A percentile compares a stretch with the other conserved stretches of the same genome.
Conservation (phyloP, 1,139 yeast genomes). For the Blastobotrys proliferans region DNA sequence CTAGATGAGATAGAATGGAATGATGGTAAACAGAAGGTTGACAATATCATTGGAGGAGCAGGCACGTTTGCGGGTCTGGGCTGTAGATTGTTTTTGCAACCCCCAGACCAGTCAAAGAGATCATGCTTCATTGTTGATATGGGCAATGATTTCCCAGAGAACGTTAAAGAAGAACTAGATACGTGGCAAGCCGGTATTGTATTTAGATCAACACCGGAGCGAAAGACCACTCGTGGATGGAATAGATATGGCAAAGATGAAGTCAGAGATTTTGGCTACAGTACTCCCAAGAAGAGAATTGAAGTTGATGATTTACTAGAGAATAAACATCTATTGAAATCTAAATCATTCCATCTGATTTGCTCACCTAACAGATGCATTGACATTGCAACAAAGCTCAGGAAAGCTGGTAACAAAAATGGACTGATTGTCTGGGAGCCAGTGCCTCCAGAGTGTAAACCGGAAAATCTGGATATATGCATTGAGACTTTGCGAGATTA, state of each 20-base stretch:
- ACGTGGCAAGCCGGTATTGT: slow-evolving; percentile 62
- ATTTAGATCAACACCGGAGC: slow-evolving; percentile 46
- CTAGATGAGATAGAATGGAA: slow-evolving; percentile 79
- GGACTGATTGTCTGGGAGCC: slow-evolving; percentile 71
- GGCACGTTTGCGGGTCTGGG: slow-evolving; percentile 85
- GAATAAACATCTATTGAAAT: slow-evolving; percentile 36
- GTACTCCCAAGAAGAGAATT: slow-evolving; percentile 62
- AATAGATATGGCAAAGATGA: slow-evolving; percentile 67
- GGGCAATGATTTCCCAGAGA: slow-evolving; percentile 70
- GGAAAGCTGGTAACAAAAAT: slow-evolving; percentile 4
- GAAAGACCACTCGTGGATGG: slow-evolving; percentile 78
- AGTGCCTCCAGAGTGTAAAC: slow-evolving; percentile 66
- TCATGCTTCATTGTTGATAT: slow-evolving; percentile 73
- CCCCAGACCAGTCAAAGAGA: slow-evolving; percentile 33
- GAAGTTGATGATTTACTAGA: slow-evolving; percentile 53
- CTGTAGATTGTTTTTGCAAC: slow-evolving; percentile 52
- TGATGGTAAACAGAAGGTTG: slow-evolving; percentile 40
- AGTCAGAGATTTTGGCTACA: slow-evolving; percentile 48
- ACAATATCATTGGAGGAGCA: slow-evolving; percentile 79
- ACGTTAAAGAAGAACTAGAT: slow-evolving; percentile 44
- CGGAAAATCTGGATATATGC: slow-evolving; percentile 45
- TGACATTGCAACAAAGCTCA: slow-evolving; percentile 42
- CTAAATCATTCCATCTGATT: slow-evolving; percentile 63
- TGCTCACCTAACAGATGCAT: slow-evolving; percentile 65
- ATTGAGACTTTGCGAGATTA: slow-evolving; percentile 28